Evolutionary conservation across 176 grass and related monocot genomes (phyloP), one percentile per base, ranked within the genome.

Genomic region (Ananas comosus): DNA sequence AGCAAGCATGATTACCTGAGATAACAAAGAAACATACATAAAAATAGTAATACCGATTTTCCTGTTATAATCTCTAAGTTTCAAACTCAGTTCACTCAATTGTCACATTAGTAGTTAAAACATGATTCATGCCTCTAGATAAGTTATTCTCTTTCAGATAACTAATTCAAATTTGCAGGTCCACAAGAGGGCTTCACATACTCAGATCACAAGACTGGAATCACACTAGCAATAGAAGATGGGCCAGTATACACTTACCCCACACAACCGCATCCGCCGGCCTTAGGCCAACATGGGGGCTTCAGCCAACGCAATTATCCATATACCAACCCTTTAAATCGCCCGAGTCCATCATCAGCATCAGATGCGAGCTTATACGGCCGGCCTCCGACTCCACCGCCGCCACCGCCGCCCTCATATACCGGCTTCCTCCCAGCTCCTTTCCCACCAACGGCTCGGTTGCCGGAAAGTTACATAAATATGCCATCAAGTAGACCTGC

Each of bases 221-320:
- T 97, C 71, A 83, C 86, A 81, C 64, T 97, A 79, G 89, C 94
- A 22, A 82, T 92, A 81, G 94, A 92, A 90, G 89, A 97, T 53
- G 89, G 89, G 18, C 86, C 89, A 22, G 72, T 92, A 63, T 88
- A 85, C 76, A 80, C 69, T 52, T 97, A 88, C 68, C 84, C 82
- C 66, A 19, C 65, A 10, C 17, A 14, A 69, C 28, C 65, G 23
- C 65, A 49, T 7, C 76, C 61, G 48, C 49, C 52, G 13, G 67
- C 83, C 50, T 73, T 56, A 24, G 68, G 53, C 14, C 78, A 64
- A 25, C 63, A 27, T 24, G 78, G 75, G 51, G 64, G 72, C 33
- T 24, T 70, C 51, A 79, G 12, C 42, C 50, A 80, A 56, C 28
- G 16, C 67, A 66, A 4, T 48, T 73, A 79, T 84, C 14, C 66